A percentile compares a stretch with the other conserved stretches of the same genome.
Conservation (phyloP, 345 rosid species). For the Gynandropsis gynandra region DNA sequence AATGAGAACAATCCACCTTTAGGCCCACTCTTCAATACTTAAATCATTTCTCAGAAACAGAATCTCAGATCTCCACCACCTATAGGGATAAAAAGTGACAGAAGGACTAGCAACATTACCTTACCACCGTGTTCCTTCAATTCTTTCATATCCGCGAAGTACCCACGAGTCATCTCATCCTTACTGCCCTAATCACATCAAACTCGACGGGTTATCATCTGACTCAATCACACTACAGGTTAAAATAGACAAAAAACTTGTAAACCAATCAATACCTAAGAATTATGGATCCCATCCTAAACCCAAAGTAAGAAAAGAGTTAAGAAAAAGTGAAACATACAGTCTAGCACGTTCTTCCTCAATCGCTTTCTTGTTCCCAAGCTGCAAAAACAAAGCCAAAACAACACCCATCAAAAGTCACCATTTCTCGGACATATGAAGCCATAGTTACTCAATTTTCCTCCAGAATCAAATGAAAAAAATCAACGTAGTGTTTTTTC, state of each 20-base stretch:
- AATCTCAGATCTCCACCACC: not conserved
- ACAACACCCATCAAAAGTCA: not conserved
- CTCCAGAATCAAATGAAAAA: not conserved
- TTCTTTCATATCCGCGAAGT: constrained; percentile 70
- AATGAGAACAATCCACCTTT: constrained; percentile 2
- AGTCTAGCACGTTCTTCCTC: constrained; percentile 81
- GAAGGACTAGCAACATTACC: constrained; percentile 30
- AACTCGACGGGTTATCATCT: constrained; percentile 19
- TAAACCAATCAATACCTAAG: not conserved
- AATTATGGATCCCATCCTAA: constrained; percentile 1
- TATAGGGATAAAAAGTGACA: not conserved
- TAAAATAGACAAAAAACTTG: not conserved
- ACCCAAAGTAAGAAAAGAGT: not conserved
- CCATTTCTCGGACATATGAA: not conserved
- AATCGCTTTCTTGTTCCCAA: constrained; percentile 62
- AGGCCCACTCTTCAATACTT: not conserved
- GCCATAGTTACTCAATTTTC: not conserved
- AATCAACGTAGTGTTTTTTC: not conserved
- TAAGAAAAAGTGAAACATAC: constrained; percentile 40
- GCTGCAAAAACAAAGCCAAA: constrained; percentile 33
- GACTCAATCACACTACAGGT: not conserved
- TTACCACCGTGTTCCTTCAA: constrained; percentile 82
- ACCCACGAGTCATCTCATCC: constrained; percentile 95
- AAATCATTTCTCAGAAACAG: not conserved
- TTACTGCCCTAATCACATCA: constrained; percentile 70